These are phyloP conservation scores for Vaccinium darrowii DNA, from an alignment of 148 eudicot species.

Conservation along the genomic window DNA sequence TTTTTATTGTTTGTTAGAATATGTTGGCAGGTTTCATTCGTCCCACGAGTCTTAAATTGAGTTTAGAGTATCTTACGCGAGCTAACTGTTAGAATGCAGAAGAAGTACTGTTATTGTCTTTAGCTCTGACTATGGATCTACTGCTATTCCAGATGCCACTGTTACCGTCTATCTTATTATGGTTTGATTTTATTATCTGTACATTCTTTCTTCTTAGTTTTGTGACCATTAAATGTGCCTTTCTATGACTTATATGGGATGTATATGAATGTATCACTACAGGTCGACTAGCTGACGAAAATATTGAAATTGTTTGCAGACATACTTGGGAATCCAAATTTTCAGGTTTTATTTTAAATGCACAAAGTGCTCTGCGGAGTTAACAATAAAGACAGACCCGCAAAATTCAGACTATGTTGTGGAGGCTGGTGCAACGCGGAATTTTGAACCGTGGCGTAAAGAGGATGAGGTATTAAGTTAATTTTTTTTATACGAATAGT, in stretches of 20 bases:
- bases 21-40: too few relatives aligned
- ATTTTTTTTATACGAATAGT: background rate
- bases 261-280: background rate
- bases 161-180: background rate
- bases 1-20: too few relatives aligned
- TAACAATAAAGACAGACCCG: constrained; percentile 84
- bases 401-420: constrained; percentile 85
- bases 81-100: background rate
- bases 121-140: background rate
- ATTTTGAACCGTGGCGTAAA: constrained; percentile 93
- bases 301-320: constrained; percentile 41
- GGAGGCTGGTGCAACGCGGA: constrained; percentile 82
- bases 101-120: background rate
- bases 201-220: background rate
- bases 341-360: constrained; percentile 90
- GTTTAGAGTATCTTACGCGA: background rate
- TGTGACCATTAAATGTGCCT: background rate
- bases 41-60: background rate
- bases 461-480: constrained; percentile 67
- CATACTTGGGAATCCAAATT: constrained; percentile 85
- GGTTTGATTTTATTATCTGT: background rate
- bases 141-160: too few relatives aligned
- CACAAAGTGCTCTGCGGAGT: constrained; percentile 84
- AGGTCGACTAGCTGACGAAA: constrained; percentile 5
- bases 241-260: background rate